Conservation (phyloP, 2,329 filamentous ascomycete genomes). For the Trichoderma cornu-damae region DNA sequence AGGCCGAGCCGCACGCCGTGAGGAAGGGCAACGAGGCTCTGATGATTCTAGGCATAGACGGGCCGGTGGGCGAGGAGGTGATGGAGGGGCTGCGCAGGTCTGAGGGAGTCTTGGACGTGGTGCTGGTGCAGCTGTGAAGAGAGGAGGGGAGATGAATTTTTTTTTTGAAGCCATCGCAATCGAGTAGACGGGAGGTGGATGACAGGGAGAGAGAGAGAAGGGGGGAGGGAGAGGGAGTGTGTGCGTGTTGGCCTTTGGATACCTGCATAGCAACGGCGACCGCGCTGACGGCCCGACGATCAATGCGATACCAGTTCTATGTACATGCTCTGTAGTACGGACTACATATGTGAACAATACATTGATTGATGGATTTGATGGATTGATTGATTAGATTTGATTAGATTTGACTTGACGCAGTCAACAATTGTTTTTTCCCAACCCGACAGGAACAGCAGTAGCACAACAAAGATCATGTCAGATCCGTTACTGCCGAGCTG, state of each 20-base stretch:
- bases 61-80: slow-evolving; percentile 54
- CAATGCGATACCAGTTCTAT: too few species aligned
- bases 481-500: background rate
- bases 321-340: too few species aligned
- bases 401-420: background rate
- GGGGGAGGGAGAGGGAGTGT: background rate
- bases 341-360: background rate
- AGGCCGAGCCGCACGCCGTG: background rate
- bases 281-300: too few species aligned
- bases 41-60: slow-evolving; percentile 75
- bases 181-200: too few species aligned
- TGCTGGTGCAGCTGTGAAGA: slow-evolving; percentile 42
- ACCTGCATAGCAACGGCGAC: too few species aligned
- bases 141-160: too few species aligned
- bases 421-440: too few species aligned
- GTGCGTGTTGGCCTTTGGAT: too few species aligned
- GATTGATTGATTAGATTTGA: background rate
- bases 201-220: too few species aligned
- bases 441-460: too few species aligned
- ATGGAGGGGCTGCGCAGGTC: slow-evolving; percentile 44
- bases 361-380: background rate
- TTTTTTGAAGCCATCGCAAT: too few species aligned
- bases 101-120: slow-evolving; percentile 53
- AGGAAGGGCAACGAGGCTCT: slow-evolving; percentile 51
- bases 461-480: too few species aligned